Evolutionary conservation across 495 filamentous ascomycete species (phyloP).

Genomic region (Penicillium turbatum): DNA sequence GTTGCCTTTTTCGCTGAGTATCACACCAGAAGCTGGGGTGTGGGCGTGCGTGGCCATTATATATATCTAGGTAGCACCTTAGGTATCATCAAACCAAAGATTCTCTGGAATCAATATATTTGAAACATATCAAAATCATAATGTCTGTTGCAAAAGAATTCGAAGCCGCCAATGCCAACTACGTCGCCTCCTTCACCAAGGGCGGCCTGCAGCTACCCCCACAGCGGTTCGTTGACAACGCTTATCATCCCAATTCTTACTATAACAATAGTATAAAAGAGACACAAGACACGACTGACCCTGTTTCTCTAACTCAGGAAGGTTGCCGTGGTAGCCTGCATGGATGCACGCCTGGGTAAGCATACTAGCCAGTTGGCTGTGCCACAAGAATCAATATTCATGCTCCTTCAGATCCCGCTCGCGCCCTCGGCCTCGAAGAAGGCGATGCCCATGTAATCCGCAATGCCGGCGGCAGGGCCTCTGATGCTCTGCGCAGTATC

Average conservation of each 20-base stretch:
- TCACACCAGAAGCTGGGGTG: conserved; percentile 20
- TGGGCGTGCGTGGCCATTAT: neutral
- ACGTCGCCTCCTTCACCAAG: conserved; percentile 58
- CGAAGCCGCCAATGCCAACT: conserved; percentile 52
- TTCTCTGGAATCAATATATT: neutral
- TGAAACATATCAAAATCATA: neutral
- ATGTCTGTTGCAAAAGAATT: conserved; percentile 36
- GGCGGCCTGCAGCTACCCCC: conserved; percentile 69
- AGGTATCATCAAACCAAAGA: no score
- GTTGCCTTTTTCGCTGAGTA: neutral
- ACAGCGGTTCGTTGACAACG: conserved; percentile 49
- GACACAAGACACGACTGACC: neutral
- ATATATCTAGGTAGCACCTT: neutral
- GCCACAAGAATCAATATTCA: no score
- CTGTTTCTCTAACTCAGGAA: conserved; percentile 16
- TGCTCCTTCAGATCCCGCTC: conserved; percentile 49
- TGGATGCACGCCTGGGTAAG: conserved; percentile 71
- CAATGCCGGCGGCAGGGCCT: conserved; percentile 64
- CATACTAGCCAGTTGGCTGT: neutral
- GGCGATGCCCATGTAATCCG: conserved; percentile 81
- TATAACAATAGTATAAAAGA: neutral
- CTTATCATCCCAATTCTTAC: conserved; percentile 3
- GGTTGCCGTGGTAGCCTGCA: conserved; percentile 61
- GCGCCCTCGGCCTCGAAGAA: conserved; percentile 68
- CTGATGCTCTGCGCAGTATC: conserved; percentile 67